Conservation (phyloP, 371 early-diverging fungal genomes). For the Umbelopsis sp. region DNA sequence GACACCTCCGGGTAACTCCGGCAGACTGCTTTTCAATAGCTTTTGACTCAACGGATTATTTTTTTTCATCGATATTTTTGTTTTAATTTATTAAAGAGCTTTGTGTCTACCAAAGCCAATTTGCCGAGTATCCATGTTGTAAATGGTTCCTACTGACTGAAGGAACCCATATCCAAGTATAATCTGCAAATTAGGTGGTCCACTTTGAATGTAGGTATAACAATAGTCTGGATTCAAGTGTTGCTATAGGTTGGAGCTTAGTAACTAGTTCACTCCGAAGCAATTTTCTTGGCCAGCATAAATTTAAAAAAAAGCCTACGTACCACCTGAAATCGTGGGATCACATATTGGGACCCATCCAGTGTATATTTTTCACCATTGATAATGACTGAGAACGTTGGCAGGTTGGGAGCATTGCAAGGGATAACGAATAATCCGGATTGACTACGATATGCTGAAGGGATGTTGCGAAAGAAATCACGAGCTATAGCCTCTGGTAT, state of each 20-base stretch:
- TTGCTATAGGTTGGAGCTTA: constrained; percentile 15
- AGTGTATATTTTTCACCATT: constrained; percentile 27
- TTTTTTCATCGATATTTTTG: neutral
- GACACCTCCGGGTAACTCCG: constrained; percentile 3
- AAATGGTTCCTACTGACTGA: constrained; percentile 47
- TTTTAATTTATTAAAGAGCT: neutral
- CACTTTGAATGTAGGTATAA: constrained; percentile 43
- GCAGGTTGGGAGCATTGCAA: constrained; percentile 29
- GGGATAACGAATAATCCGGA: constrained; percentile 41
- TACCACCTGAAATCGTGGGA: constrained; percentile 25
- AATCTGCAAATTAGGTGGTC: constrained; percentile 39
- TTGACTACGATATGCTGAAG: constrained; percentile 25
- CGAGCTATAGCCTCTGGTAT: constrained; percentile 34
- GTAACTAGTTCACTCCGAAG: neutral
- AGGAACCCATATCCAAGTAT: constrained; percentile 53
- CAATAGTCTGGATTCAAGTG: constrained; percentile 25
- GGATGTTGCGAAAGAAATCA: constrained; percentile 24
- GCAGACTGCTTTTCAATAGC: neutral
- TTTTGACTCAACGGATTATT: constrained; percentile 5
- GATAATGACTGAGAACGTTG: constrained; percentile 32
- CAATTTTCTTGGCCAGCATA: neutral
- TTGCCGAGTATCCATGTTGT: constrained; percentile 40
- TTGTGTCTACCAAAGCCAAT: constrained; percentile 39
- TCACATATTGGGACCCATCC: constrained; percentile 37
- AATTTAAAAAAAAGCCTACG: constrained; percentile 26